phyloP scores from a whole-genome alignment of 2,329 filamentous ascomycete species.

The Talaromyces amestolkiae region DNA sequence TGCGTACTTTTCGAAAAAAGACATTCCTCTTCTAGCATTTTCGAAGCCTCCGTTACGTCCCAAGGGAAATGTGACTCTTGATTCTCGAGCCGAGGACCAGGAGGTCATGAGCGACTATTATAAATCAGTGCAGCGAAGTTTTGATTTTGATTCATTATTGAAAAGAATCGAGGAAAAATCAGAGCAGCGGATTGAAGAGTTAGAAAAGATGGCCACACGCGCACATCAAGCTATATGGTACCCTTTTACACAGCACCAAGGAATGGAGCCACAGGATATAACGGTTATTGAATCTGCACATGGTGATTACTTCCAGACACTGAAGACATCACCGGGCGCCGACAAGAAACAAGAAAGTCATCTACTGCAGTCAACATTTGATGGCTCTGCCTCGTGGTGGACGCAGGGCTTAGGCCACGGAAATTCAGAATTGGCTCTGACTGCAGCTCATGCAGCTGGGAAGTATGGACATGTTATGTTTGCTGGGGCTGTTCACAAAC shows the following conservation, averaged over 20 bases:
- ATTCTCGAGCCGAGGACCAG: conserved; percentile 48
- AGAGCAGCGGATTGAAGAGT: conserved; percentile 52
- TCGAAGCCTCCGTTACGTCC: conserved; percentile 57
- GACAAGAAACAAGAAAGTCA: conserved; percentile 22
- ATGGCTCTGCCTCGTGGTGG: conserved; percentile 88
- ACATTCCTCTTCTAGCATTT: conserved; percentile 57
- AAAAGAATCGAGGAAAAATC: conserved; percentile 56
- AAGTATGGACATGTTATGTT: conserved; percentile 90
- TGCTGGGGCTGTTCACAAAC: conserved; percentile 73
- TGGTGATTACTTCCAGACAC: conserved; percentile 73
- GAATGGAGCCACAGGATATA: conserved; percentile 61
- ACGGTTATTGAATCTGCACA: conserved; percentile 76
- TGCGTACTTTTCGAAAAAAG: conserved; percentile 63
- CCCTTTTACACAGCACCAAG: conserved; percentile 78
- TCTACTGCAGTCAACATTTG: conserved; percentile 66
- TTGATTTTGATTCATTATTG: conserved; percentile 48
- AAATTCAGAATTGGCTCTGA: conserved; percentile 67
- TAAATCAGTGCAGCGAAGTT: conserved; percentile 41
- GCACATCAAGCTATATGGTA: conserved; percentile 75
- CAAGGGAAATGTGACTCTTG: conserved; percentile 23
- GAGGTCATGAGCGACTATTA: conserved; percentile 66
- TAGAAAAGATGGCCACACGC: conserved; percentile 61
- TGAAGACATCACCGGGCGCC: conserved; percentile 30
- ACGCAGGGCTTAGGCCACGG: conserved; percentile 83
- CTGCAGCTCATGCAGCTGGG: conserved; percentile 76